These are phyloP conservation scores for Penicillium sp. DNA, from an alignment of 2,329 filamentous ascomycete species.

Conservation along the genomic window DNA sequence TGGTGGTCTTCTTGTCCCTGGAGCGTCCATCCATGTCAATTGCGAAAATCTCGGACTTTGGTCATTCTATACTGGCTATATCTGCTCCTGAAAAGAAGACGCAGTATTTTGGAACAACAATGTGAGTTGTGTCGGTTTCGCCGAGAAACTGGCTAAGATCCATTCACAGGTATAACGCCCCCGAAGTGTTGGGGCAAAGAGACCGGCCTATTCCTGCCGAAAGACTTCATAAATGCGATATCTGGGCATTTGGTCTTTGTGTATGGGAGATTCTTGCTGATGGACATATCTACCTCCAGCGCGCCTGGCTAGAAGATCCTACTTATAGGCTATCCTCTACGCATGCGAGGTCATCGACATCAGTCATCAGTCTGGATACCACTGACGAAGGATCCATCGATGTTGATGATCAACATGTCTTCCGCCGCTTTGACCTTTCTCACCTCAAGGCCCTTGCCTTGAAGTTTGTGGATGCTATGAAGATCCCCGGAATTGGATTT, in stretches of 20 bases:
- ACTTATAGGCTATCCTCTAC: no score
- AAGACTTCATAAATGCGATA: slow-evolving; percentile 15
- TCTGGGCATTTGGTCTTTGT: slow-evolving; percentile 16
- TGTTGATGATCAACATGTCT: slow-evolving; percentile 3
- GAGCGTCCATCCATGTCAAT: slow-evolving; percentile 14
- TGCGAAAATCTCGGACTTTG: slow-evolving; percentile 25
- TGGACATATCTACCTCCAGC: slow-evolving; percentile 7
- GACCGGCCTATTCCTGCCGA: slow-evolving; percentile 7
- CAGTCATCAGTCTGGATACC: no score
- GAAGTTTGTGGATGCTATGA: slow-evolving; percentile 4
- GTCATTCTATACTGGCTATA: slow-evolving; percentile 17
- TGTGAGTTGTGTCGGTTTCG: slow-evolving; percentile 7
- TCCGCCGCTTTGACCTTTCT: slow-evolving; percentile 6
- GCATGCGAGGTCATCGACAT: no score
- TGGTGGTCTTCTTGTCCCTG: slow-evolving; percentile 20
- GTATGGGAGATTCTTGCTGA: slow-evolving; percentile 13
- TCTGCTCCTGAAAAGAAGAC: slow-evolving; percentile 4
- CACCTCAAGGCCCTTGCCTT: slow-evolving; percentile 2
- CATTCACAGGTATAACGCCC: slow-evolving; percentile 16
- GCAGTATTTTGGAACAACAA: slow-evolving; percentile 9
- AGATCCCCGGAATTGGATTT: slow-evolving; percentile 8
- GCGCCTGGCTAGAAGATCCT: no score
- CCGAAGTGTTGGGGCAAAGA: slow-evolving; percentile 9
- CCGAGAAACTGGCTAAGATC: no score
- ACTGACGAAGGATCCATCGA: no score